phyloP scores from a whole-genome alignment of 331 rosid species.

The Quercus tomentella region DNA sequence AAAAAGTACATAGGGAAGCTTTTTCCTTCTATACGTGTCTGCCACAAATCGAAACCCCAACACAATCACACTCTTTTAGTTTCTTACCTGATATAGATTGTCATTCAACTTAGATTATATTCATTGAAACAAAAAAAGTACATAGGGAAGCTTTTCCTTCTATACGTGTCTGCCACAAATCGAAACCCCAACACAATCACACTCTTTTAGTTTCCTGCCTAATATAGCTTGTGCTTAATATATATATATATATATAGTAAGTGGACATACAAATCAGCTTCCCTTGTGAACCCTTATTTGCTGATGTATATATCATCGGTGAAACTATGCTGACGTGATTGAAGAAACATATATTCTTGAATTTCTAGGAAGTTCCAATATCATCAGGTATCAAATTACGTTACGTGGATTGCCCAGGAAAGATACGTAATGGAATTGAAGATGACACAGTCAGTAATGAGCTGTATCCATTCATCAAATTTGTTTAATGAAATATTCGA shows the following conservation, averaged over 20 bases:
- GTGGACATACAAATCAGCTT: neutral
- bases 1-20: too few species aligned
- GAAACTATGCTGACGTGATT: neutral
- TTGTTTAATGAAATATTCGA: neutral
- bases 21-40: too few species aligned
- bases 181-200: neutral
- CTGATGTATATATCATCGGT: neutral
- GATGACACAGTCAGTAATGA: neutral
- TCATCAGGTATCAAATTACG: neutral
- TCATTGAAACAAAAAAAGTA: too few species aligned
- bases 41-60: too few species aligned
- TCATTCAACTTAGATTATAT: too few species aligned
- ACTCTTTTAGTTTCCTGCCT: neutral
- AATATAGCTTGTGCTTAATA: neutral
- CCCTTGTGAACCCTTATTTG: neutral
- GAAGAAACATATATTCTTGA: neutral
- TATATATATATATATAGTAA: too few species aligned
- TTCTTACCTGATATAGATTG: too few species aligned
- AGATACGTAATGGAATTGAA: neutral
- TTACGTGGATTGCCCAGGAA: neutral
- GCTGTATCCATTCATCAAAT: slow-evolving; percentile 4
- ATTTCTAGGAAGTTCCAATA: neutral
- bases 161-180: neutral
- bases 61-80: too few species aligned
- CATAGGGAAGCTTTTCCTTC: neutral